Evolutionary conservation across 2,329 filamentous ascomycete species (phyloP), one percentile per base, ranked within the genome.

Genomic region (Hansfordia pulvinata): DNA sequence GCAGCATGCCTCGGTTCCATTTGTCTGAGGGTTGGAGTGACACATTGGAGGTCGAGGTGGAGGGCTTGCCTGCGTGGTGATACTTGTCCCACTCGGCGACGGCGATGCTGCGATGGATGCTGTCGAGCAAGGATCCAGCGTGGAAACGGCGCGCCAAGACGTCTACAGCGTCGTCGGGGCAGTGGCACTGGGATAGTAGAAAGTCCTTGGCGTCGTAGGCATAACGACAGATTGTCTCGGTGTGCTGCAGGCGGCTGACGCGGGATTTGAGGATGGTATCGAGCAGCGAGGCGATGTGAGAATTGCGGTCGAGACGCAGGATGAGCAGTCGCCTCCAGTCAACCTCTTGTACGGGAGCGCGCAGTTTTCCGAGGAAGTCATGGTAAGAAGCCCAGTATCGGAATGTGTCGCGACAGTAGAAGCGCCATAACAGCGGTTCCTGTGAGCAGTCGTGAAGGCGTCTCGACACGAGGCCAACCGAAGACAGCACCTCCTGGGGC

Each of bases 151-250:
- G 32, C 10, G 88, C 81, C 41, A 98, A 55, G 28, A 80, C 70
- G 54, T 94, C 84, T 10, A 79, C 69, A 4, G 57, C 61, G 20
- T 69, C 60, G 9, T 77, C 64, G 10, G 64, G 56, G 18, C 65
- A 61, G 8, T 58, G 58, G 33, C 66, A 70, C 44, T 93, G 75
- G 29, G 65, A 60, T 33, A 85, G 43, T 25, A 96, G 63, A 29
- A 75, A 76, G 48, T 94, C 86, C 49, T 94, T 94, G 23, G 78
- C 81, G 56, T 96, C 85, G 43, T 86, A 88, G 1, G 85, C 85
- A 41, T 76, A 62, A 16, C 62, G 56, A 28, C 80, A 73, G 34
- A 96, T 79, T 26, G 64, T 55, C 39, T 79, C 70, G 35, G 84
- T 75, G 41, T 76, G 75, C 29, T 64, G 62, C 30, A 84, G 64